A percentile compares a stretch with the other conserved stretches of the same genome.
Conservation (phyloP, 306 rosid genomes). For the Vigna angularis region DNA sequence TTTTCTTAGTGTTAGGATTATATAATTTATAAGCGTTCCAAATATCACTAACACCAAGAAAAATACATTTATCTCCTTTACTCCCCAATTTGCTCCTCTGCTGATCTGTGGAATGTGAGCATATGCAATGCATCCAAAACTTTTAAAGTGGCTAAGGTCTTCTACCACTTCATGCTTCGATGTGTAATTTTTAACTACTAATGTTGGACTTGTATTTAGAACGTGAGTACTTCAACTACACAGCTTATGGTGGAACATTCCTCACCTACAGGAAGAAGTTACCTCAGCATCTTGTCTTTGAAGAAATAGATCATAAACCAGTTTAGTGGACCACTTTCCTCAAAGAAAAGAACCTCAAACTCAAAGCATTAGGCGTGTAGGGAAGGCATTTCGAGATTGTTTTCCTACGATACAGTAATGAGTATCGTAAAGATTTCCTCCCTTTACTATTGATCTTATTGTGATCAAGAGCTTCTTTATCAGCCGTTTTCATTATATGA, state of each 20-base stretch:
- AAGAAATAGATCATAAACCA: neutral
- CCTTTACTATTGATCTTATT: neutral
- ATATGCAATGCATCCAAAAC: too few relatives aligned
- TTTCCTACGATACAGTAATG: neutral
- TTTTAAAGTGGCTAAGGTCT: too few relatives aligned
- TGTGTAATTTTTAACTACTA: too few relatives aligned
- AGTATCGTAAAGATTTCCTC: neutral
- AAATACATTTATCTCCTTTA: too few relatives aligned
- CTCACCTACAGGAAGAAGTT: constrained; percentile 8
- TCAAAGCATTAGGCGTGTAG: neutral
- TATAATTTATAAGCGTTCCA: too few relatives aligned
- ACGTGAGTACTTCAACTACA: too few relatives aligned
- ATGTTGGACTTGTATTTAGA: too few relatives aligned
- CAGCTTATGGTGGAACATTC: constrained; percentile 4
- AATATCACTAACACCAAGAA: too few relatives aligned
- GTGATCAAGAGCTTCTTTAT: neutral
- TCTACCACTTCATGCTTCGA: too few relatives aligned
- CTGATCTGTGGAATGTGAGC: too few relatives aligned
- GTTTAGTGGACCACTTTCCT: neutral
- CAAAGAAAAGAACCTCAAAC: constrained; percentile 10
- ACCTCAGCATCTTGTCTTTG: constrained; percentile 16
- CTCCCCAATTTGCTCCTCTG: too few relatives aligned
- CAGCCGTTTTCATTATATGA: neutral
- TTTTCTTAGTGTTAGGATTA: too few relatives aligned
- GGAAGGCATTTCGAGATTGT: neutral